Conservation (phyloP, 495 filamentous ascomycete genomes). For the Bathelium albidoporum region DNA sequence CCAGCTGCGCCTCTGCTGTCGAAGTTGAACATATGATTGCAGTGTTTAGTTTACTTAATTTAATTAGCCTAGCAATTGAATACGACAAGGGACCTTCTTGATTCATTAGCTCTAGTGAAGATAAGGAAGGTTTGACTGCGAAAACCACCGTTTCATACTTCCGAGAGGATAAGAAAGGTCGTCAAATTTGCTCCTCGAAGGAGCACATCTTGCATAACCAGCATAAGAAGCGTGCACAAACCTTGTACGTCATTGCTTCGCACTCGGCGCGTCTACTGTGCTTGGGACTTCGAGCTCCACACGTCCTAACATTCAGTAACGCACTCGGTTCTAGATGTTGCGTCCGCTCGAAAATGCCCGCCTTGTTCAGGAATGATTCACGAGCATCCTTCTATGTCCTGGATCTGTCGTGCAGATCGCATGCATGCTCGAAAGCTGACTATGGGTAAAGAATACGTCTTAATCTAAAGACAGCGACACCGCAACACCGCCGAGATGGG, state of each 20-base stretch:
- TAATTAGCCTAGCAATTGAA: too few relatives aligned
- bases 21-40: too few relatives aligned
- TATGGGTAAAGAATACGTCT: background rate
- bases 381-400: background rate
- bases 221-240: too few relatives aligned
- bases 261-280: background rate
- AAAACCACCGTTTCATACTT: too few relatives aligned
- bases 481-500: constrained; percentile 54
- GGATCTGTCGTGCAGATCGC: background rate
- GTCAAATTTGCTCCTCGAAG: too few relatives aligned
- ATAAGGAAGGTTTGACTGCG: too few relatives aligned
- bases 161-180: too few relatives aligned
- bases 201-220: background rate
- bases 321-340: background rate
- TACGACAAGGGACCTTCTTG: too few relatives aligned
- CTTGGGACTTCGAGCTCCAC: background rate
- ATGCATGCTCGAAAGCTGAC: background rate
- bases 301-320: background rate
- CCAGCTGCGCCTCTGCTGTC: background rate
- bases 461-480: background rate
- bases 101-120: too few relatives aligned
- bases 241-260: background rate
- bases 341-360: background rate
- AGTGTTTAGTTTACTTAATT: too few relatives aligned
- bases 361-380: background rate